Conservation (phyloP, 2,329 filamentous ascomycete species). For the Elsinoe perseae region DNA sequence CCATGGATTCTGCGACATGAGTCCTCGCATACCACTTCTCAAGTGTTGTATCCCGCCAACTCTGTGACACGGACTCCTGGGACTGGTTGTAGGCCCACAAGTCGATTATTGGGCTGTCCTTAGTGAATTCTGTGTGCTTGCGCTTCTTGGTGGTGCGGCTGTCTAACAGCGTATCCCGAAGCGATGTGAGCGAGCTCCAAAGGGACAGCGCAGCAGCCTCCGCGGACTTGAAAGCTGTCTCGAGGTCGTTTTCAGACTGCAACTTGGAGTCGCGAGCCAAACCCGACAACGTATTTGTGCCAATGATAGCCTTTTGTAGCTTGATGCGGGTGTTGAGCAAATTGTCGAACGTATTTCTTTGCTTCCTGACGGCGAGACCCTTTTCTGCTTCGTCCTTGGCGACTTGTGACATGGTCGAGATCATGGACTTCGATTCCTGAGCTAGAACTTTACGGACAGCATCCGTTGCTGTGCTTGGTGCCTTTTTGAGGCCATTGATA, state of each 20-base stretch:
- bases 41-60: conserved; percentile 62
- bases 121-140: conserved; percentile 44
- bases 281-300: conserved; percentile 62
- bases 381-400: conserved; percentile 74
- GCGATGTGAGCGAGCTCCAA: conserved; percentile 69
- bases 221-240: conserved; percentile 59
- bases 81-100: conserved; percentile 66
- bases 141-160: conserved; percentile 51
- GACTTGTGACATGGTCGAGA: conserved; percentile 57
- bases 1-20: conserved; percentile 49
- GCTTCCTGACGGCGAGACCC: conserved; percentile 75
- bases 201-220: conserved; percentile 79
- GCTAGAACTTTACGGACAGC: conserved; percentile 60
- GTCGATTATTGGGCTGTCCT: conserved; percentile 52
- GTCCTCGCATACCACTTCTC: conserved; percentile 89
- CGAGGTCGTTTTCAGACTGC: conserved; percentile 32
- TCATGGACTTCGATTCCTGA: conserved; percentile 58
- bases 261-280: conserved; percentile 32
- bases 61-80: conserved; percentile 52
- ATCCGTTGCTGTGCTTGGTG: conserved; percentile 35
- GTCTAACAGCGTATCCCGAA: conserved; percentile 55
- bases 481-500: conserved; percentile 20
- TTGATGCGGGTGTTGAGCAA: conserved; percentile 86
- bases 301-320: conserved; percentile 80
- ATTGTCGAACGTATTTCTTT: conserved; percentile 78